Evolutionary conservation across 805 yeast species (phyloP).

Genomic region (Candida succiphila): DNA sequence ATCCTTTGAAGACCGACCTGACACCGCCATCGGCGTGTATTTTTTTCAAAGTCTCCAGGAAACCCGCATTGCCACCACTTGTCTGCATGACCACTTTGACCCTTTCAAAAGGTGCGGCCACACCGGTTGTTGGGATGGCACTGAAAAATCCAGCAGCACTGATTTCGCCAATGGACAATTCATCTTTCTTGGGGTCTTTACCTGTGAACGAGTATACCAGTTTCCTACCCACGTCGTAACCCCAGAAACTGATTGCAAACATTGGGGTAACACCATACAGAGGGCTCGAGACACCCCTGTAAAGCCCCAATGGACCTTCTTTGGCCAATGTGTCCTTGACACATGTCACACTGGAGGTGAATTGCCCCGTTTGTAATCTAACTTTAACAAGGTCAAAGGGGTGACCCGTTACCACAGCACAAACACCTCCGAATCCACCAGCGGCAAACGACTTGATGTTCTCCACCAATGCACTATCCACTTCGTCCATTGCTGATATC

Average conservation of each 20-base stretch:
- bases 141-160: constrained; percentile 90
- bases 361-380: constrained; percentile 75
- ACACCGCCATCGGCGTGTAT: constrained; percentile 77
- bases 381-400: constrained; percentile 94
- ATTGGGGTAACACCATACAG: constrained; percentile 95
- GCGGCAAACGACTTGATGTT: constrained; percentile 82
- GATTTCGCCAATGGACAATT: constrained; percentile 56
- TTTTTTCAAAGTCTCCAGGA: constrained; percentile 51
- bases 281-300: constrained; percentile 93
- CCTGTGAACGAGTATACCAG: constrained; percentile 42
- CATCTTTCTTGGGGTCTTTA: constrained; percentile 20
- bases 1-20: constrained; percentile 80
- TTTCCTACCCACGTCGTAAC: constrained; percentile 87
- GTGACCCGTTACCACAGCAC: constrained; percentile 93
- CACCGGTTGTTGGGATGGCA: constrained; percentile 89
- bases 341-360: constrained; percentile 55
- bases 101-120: constrained; percentile 97
- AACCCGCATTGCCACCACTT: constrained; percentile 32
- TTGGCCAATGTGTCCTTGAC: constrained; percentile 56
- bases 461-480: constrained; percentile 38
- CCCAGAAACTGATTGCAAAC: constrained; percentile 98
- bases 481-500: constrained; percentile 22
- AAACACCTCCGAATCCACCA: constrained; percentile 95
- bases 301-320: constrained; percentile 74
- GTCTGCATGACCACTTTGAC: constrained; percentile 88